phyloP scores from a whole-genome alignment of 768 basidiomycete genomes.

The Lyophyllum decastes region DNA sequence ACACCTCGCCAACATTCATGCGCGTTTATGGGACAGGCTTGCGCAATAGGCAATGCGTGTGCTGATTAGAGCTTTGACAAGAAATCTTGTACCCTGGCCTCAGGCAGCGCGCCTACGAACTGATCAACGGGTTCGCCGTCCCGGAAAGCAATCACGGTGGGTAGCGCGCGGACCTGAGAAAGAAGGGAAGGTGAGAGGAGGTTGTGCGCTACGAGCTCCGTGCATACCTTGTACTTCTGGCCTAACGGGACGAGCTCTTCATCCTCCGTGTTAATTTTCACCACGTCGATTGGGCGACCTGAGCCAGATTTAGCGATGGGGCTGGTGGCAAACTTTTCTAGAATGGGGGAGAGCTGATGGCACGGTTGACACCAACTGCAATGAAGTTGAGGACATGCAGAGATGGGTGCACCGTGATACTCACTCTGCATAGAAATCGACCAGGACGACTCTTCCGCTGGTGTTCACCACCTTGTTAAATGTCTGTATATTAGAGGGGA shows the following conservation, averaged over 20 bases:
- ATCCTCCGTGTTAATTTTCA: slow-evolving; percentile 66
- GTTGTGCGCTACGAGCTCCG: not conserved
- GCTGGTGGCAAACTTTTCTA: slow-evolving; percentile 58
- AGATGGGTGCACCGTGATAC: slow-evolving; percentile 20
- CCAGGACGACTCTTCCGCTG: slow-evolving; percentile 59
- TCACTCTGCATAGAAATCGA: slow-evolving; percentile 83
- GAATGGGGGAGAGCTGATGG: slow-evolving; percentile 67
- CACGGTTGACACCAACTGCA: slow-evolving; percentile 81
- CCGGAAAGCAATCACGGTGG: slow-evolving; percentile 78
- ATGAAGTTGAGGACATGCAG: not conserved
- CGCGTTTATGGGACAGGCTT: not conserved
- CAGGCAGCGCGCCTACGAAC: slow-evolving; percentile 63
- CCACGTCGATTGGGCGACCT: slow-evolving; percentile 64
- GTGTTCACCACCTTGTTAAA: slow-evolving; percentile 37
- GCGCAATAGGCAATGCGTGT: not conserved
- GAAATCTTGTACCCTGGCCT: slow-evolving; percentile 44
- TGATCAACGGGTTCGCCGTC: slow-evolving; percentile 58
- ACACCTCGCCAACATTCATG: not conserved
- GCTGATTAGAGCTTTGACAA: slow-evolving; percentile 38
- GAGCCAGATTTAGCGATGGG: slow-evolving; percentile 45
- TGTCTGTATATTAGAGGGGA: slow-evolving; percentile 28
- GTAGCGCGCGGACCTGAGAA: slow-evolving; percentile 67
- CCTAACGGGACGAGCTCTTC: slow-evolving; percentile 57
- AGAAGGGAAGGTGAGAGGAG: not conserved
- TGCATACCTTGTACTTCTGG: slow-evolving; percentile 47